These are phyloP conservation scores for Fusarium domesticum DNA, from an alignment of 2,329 filamentous ascomycete genomes.

Conservation along the genomic window DNA sequence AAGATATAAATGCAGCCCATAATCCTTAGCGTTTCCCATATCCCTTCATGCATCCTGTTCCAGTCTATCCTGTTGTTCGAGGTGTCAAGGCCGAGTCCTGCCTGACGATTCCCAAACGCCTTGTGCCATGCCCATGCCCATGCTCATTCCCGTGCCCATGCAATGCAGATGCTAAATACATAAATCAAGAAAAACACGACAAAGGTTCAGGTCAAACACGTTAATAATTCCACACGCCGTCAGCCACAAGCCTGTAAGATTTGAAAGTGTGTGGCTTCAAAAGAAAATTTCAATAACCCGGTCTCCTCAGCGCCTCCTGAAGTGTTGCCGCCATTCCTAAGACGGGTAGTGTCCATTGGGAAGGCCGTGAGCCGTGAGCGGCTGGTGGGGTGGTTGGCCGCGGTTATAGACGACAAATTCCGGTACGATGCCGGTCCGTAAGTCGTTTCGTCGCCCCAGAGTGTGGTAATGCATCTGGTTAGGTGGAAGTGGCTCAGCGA, in stretches of 20 bases:
- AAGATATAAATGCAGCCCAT: neutral
- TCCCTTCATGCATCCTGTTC: neutral
- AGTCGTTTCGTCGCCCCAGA: conserved; percentile 64
- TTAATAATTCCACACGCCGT: neutral
- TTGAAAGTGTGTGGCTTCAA: neutral
- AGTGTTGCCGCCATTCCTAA: conserved; percentile 31
- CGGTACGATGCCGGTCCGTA: conserved; percentile 69
- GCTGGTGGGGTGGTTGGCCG: conserved; percentile 31
- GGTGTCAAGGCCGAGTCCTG: neutral
- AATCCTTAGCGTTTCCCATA: neutral
- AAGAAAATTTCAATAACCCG: neutral
- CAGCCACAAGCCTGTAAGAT: neutral
- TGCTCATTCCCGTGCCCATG: neutral
- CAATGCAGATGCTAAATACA: neutral
- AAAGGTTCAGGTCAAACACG: neutral
- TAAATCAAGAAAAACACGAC: neutral
- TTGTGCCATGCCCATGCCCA: neutral
- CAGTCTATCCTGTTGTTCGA: neutral
- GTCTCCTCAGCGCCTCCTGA: conserved; percentile 2
- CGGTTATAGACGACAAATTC: conserved; percentile 48
- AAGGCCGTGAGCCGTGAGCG: conserved; percentile 24
- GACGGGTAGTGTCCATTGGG: conserved; percentile 36
- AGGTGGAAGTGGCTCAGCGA: conserved; percentile 55
- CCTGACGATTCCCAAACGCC: neutral
- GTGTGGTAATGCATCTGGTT: conserved; percentile 82